Evolutionary conservation across 768 basidiomycete genomes (phyloP), one percentile per base, ranked within the genome.

Genomic region (Mycena epipterygia): DNA sequence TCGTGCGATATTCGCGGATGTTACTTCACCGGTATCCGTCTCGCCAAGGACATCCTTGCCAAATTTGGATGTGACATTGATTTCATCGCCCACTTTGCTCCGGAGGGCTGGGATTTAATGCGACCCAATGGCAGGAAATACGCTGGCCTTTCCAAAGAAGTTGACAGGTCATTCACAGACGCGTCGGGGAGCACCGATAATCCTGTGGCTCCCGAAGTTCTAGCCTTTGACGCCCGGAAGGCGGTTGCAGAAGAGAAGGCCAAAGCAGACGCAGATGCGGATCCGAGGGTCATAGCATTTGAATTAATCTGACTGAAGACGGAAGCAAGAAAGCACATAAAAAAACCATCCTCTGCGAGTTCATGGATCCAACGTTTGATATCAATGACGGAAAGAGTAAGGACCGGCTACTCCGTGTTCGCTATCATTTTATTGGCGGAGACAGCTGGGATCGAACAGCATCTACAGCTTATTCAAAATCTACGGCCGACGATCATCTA

Each of bases 121-220:
- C 71, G 71, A 1, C 71, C 71, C 0, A 51, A 51, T 0, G 72
- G 72, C 1, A 64, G 67, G 2, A 65, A 66, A 35, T 73, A 69
- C 35, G 67, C 67, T 3, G 60, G 66, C 4, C 19, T 72, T 6
- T 68, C 71, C 0, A 49, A 55, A 30, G 63, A 64, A 16, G 72
- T 62, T 13, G 72, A 73, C 21, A 57, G 72, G 16, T 73, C 72
- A 6, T 14, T 64, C 25, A 35, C n/a, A 2, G 52, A 70, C n/a
- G 42, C n/a, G 5, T 12, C 19, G n/a, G 37, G 16, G 37, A 39
- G 16, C 37, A 39, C 16, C 23, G 11, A 25, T 35, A 16, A 41
- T 67, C n/a, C 29, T 59, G 8, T 12, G 37, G n/a, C n/a, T n/a
- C n/a, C n/a, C n/a, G n/a, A n/a, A n/a, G n/a, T n/a, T n/a, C n/a